Percentiles rank a stretch among this genome's conserved stretches.
Evolutionary conservation across 2,329 filamentous ascomycete genomes (phyloP).

Genomic region (Byssoonygena ceratinophila): DNA sequence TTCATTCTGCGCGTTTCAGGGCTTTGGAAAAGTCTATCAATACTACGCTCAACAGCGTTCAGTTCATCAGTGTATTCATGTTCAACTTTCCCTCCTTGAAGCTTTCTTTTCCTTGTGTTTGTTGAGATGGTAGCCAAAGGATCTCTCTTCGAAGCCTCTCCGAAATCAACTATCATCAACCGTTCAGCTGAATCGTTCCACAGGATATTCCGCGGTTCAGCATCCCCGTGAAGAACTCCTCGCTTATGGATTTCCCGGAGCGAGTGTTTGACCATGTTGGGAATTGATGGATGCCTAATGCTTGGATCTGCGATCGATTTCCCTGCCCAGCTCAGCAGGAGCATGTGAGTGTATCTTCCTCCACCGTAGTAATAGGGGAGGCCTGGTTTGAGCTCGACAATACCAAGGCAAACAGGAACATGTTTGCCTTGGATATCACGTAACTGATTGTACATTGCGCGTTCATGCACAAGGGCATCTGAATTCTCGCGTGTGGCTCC

Average conservation of each 20-base stretch:
- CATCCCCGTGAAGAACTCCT: conserved; percentile 10
- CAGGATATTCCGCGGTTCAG: conserved; percentile 8
- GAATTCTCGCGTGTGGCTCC: neutral
- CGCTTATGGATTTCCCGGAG: conserved; percentile 4
- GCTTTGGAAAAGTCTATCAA: too few relatives aligned
- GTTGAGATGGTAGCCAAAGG: neutral
- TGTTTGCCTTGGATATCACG: conserved; percentile 2
- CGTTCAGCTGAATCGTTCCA: neutral
- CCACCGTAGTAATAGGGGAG: conserved; percentile 7
- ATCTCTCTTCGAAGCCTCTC: neutral
- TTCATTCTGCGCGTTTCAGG: too few relatives aligned
- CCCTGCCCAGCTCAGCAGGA: conserved; percentile 11
- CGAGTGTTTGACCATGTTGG: neutral
- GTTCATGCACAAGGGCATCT: neutral
- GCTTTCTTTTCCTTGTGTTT: too few relatives aligned
- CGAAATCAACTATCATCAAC: conserved; percentile 7
- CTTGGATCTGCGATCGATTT: neutral
- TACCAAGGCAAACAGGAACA: conserved; percentile 10
- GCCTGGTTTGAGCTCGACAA: conserved; percentile 1
- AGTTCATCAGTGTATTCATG: too few relatives aligned
- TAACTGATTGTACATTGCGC: conserved; percentile 1
- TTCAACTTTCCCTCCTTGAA: too few relatives aligned
- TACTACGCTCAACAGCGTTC: too few relatives aligned
- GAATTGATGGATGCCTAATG: neutral
- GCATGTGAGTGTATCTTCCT: conserved; percentile 8